Base-by-base conservation (phyloP, 768 basidiomycete species). In the Rhizopogon vinicolor region DNA sequence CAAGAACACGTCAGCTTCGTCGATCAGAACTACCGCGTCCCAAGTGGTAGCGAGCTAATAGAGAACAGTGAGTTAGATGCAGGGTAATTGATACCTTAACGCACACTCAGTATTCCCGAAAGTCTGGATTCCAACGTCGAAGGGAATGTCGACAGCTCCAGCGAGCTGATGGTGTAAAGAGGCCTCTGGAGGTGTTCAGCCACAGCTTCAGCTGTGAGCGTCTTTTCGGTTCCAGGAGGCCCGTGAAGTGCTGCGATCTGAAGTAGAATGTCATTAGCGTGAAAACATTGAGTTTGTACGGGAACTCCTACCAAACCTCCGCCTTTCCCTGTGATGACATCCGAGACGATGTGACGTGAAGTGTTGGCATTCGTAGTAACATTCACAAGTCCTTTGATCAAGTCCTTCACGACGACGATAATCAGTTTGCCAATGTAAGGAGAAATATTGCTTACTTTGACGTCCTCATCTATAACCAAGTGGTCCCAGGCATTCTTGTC, bases 261-360 rank as follows among this genome's bases (percentile, higher is more conserved):
- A 31, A 7, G 31, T 13, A 25, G 25, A 45, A 39, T 8, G 45
- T 16, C 33, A 41, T 8, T 14, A 35, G 19, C 19, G 12, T 22
- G 14, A 16, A 51, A 7, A 33, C n/a, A 48, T 41, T 43, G 19
- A 3, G 25, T 14, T 9, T 12, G 37, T 7, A n/a, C 19, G 45
- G 16, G 42, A 37, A 55, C 80, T 79, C 84, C 70, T 19, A 86
- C 79, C 31, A 83, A 69, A 9, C 79, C 80, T 13, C 81, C 80
- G 0, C 84, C 84, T 62, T 86, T 85, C 29, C 83, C 84, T 60
- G 78, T 79, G 67, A 85, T 80, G 54, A 85, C 82, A 57, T 85
- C 84, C 53, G 40, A 58, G 44, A 67, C 62, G 8, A 65, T 62
- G 14, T 59, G 54, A 3, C 55, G 43, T n/a, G 60, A 19, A n/a